Percentiles rank a stretch among this genome's conserved stretches.
phyloP scores from a whole-genome alignment of 2,329 filamentous ascomycete genomes.

The Nemania diffusa region DNA sequence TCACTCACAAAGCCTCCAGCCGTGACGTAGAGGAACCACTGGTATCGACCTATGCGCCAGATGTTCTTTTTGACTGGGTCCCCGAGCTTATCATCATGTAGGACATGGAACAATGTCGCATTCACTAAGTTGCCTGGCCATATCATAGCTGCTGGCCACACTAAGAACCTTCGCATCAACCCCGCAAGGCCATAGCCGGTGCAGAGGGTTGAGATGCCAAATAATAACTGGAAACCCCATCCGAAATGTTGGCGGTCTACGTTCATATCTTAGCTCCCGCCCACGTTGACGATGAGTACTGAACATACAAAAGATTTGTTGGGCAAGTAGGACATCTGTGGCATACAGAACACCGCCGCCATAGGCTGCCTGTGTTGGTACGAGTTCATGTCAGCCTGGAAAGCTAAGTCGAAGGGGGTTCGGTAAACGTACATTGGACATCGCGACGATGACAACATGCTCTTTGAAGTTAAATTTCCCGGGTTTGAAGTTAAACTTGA shows the following conservation, averaged over 20 bases:
- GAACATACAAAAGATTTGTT: slow-evolving; percentile 61
- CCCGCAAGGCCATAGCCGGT: slow-evolving; percentile 73
- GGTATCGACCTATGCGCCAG: slow-evolving; percentile 68
- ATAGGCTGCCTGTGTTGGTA: slow-evolving; percentile 60
- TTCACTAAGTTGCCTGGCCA: slow-evolving; percentile 71
- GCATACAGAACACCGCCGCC: slow-evolving; percentile 68
- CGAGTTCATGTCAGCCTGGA: slow-evolving; percentile 12
- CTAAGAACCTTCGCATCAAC: slow-evolving; percentile 67
- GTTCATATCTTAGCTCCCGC: slow-evolving; percentile 1
- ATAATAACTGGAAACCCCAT: slow-evolving; percentile 68
- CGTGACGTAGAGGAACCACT: slow-evolving; percentile 66
- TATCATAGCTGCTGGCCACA: slow-evolving; percentile 71
- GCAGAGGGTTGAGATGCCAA: slow-evolving; percentile 69
- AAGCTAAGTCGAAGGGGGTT: background rate
- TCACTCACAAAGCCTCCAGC: slow-evolving; percentile 53
- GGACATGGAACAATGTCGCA: slow-evolving; percentile 69
- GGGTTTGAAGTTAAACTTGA: slow-evolving; percentile 54
- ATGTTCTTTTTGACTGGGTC: slow-evolving; percentile 64
- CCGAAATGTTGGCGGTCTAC: slow-evolving; percentile 63
- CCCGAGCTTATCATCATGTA: slow-evolving; percentile 68
- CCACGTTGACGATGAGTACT: background rate
- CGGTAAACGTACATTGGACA: slow-evolving; percentile 67
- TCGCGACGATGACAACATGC: slow-evolving; percentile 61
- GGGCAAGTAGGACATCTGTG: slow-evolving; percentile 62
- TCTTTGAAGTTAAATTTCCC: slow-evolving; percentile 54